These are phyloP conservation scores for Pseudohalonectria lignicola DNA, from an alignment of 2,329 filamentous ascomycete species.

Conservation along the genomic window DNA sequence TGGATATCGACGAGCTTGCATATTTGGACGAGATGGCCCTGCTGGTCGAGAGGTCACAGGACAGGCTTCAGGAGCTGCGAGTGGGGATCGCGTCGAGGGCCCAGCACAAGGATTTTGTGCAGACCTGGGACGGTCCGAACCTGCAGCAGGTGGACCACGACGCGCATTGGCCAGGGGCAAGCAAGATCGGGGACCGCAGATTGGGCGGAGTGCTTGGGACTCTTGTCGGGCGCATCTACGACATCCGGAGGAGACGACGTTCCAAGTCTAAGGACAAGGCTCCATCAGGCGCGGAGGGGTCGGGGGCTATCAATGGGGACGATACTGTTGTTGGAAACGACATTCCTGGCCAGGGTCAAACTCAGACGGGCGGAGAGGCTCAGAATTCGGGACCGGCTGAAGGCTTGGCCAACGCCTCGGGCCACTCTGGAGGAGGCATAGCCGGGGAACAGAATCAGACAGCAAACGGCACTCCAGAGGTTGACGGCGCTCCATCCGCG, in stretches of 20 bases:
- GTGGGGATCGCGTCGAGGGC: slow-evolving; percentile 55
- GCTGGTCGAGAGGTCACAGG: slow-evolving; percentile 59
- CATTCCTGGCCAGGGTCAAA: neutral
- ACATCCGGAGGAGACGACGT: slow-evolving; percentile 28
- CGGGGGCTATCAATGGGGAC: too few species aligned
- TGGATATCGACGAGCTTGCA: slow-evolving; percentile 73
- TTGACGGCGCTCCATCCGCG: too few species aligned
- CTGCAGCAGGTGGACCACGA: slow-evolving; percentile 53
- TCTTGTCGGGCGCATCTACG: slow-evolving; percentile 55
- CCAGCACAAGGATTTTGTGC: slow-evolving; percentile 38
- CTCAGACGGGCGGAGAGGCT: too few species aligned
- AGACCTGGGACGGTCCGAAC: slow-evolving; percentile 50
- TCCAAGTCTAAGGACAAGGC: neutral
- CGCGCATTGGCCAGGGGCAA: slow-evolving; percentile 43
- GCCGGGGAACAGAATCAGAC: too few species aligned
- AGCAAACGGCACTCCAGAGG: too few species aligned
- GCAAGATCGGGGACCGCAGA: slow-evolving; percentile 48
- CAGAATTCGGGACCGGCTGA: slow-evolving; percentile 1
- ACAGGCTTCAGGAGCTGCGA: slow-evolving; percentile 57
- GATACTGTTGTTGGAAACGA: too few species aligned
- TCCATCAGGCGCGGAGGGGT: too few species aligned
- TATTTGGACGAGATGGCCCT: slow-evolving; percentile 77
- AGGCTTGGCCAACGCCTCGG: too few species aligned
- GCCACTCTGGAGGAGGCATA: too few species aligned
- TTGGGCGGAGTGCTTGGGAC: slow-evolving; percentile 60